Base-by-base conservation (phyloP, 2,329 filamentous ascomycete genomes). In the Arthrinium puccinioides region DNA sequence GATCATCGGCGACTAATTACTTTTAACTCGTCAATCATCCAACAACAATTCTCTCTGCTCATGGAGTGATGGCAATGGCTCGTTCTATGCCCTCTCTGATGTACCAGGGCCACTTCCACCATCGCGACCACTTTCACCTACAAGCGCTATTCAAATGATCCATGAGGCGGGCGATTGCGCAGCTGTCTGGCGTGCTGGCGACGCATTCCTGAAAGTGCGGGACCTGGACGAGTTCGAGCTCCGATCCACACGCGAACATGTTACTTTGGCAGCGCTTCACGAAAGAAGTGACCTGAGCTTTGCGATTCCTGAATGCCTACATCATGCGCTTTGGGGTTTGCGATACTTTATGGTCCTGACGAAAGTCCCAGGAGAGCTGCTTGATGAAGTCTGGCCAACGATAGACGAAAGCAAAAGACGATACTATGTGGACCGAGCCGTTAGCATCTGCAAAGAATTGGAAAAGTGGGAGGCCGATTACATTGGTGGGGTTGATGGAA, bases 381-480 rank as follows among this genome's bases (percentile, higher is more conserved):
- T 36, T 18, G 24, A 36, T 29, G 15, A 18, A 26, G 24, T 26
- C 6, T 36, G 24, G 21, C 24, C 15, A 19, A 28, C 19, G 34
- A 36, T 36, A 7, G 25, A 29, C 16, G 24, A 36, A 24, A 21
- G n/a, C 15, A 6, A 20, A 19, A 36, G 18, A 29, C 34, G 19
- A 20, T 18, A 36, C n/a, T 36, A 18, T 19, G 34, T 36, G 11
- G 9, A 24, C 24, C 23, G 21, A 28, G 25, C 26, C 10, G 24
- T 29, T n/a, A 28, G 16, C 19, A 36, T 27, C 23, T 36, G 24
- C 16, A 36, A 18, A 19, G 24, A 28, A 36, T 16, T 36, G 15
- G 34, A 29, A 26, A 29, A 27, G 19, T 36, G 16, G 34, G 34
- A 36, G 24, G 34, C 23, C 25, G 34, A 36, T 29, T 36, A 36